Conservation (phyloP, 1,139 yeast species). For the Magnusiomyces suaveolens region DNA sequence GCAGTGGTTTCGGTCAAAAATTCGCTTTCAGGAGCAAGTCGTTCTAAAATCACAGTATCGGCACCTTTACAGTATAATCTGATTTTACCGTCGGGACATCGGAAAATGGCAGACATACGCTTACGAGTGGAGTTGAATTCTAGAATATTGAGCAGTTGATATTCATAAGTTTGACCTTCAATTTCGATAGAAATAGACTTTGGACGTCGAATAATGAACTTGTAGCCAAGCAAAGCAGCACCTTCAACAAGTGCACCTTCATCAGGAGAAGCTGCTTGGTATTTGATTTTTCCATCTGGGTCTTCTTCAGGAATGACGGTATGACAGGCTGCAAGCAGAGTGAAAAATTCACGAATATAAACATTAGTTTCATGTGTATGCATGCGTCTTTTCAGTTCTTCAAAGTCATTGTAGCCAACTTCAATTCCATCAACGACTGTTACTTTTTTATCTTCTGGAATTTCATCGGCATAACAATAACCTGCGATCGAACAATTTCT, state of each 20-base stretch:
- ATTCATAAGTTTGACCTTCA: slow-evolving; percentile 43
- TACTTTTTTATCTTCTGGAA: slow-evolving; percentile 83
- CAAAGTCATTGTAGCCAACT: slow-evolving; percentile 69
- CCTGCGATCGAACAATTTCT: slow-evolving; percentile 94
- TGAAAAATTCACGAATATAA: slow-evolving; percentile 71
- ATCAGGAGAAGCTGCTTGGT: slow-evolving; percentile 98
- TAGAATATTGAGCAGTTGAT: slow-evolving; percentile 65
- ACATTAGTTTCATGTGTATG: slow-evolving; percentile 42
- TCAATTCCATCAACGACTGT: slow-evolving; percentile 70
- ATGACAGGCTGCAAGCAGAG: slow-evolving; percentile 84
- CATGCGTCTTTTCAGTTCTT: slow-evolving; percentile 49
- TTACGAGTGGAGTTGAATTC: slow-evolving; percentile 96
- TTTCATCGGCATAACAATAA: slow-evolving; percentile 71
- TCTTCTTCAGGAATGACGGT: slow-evolving; percentile 90
- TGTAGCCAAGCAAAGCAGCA: slow-evolving; percentile 81
- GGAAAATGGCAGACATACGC: slow-evolving; percentile 91
- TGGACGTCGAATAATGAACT: slow-evolving; percentile 78
- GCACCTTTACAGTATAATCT: slow-evolving; percentile 94
- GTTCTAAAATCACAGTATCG: slow-evolving; percentile 86
- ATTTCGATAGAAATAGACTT: slow-evolving; percentile 62
- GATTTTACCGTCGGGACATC: slow-evolving; percentile 90
- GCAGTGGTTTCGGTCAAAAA: slow-evolving; percentile 73
- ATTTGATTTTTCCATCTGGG: slow-evolving; percentile 51
- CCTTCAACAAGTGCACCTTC: slow-evolving; percentile 98
- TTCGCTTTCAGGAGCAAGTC: slow-evolving; percentile 66